Conservation (phyloP, 768 basidiomycete species). For the Tubosaeta sp. region DNA sequence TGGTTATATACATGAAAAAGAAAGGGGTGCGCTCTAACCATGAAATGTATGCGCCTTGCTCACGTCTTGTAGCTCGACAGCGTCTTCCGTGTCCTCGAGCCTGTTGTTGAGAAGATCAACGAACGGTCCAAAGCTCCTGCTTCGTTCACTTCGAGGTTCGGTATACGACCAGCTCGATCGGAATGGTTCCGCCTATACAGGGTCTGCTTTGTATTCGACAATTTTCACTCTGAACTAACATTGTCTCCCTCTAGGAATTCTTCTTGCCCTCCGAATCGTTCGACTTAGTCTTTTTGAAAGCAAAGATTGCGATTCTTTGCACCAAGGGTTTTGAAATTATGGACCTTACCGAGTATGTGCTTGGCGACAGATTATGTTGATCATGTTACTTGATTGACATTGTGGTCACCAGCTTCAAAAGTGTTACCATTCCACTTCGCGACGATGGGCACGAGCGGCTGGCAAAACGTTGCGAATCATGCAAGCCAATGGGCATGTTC, state of each 20-base stretch:
- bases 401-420: conserved; percentile 58
- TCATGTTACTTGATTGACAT: no score
- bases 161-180: conserved; percentile 73
- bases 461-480: conserved; percentile 76
- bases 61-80: conserved; percentile 58
- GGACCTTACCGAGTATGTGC: conserved; percentile 82
- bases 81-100: conserved; percentile 96
- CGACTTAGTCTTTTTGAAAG: conserved; percentile 89
- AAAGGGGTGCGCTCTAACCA: conserved; percentile 55
- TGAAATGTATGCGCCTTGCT: conserved; percentile 9
- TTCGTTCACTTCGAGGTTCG: conserved; percentile 68
- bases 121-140: conserved; percentile 68
- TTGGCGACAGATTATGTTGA: neutral
- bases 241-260: conserved; percentile 56
- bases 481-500: conserved; percentile 87
- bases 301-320: conserved; percentile 89
- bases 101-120: conserved; percentile 85
- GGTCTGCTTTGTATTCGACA: conserved; percentile 28
- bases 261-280: conserved; percentile 90
- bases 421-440: conserved; percentile 82
- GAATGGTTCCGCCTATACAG: conserved; percentile 96
- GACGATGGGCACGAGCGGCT: conserved; percentile 69
- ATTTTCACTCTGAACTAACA: neutral
- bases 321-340: conserved; percentile 97
- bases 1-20: conserved; percentile 95